These are phyloP conservation scores for Diaporthe helianthi DNA, from an alignment of 2,329 filamentous ascomycete species.

Conservation along the genomic window DNA sequence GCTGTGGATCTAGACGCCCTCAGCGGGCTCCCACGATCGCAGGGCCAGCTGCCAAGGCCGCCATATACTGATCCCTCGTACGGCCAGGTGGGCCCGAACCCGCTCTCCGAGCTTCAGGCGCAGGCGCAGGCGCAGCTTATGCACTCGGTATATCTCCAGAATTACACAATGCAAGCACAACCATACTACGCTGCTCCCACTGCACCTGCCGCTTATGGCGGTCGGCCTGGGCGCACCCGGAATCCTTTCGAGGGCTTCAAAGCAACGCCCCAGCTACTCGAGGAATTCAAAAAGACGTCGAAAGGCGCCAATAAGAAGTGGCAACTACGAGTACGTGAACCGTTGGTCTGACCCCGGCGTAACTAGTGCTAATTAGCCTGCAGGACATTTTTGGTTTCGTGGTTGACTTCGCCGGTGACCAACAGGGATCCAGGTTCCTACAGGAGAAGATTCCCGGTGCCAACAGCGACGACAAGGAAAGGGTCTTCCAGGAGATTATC, in stretches of 20 bases:
- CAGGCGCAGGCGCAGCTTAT: conserved; percentile 22
- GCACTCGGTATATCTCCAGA: conserved; percentile 21
- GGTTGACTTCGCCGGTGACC: conserved; percentile 94
- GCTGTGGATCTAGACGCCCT: conserved; percentile 20
- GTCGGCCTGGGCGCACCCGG: conserved; percentile 39
- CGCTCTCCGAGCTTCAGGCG: background rate
- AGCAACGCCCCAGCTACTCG: conserved; percentile 59
- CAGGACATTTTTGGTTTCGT: conserved; percentile 85
- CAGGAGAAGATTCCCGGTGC: conserved; percentile 90
- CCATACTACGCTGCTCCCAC: conserved; percentile 31
- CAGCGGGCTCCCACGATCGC: conserved; percentile 23
- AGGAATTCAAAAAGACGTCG: conserved; percentile 78
- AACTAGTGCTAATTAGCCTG: conserved; percentile 32
- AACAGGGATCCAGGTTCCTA: conserved; percentile 94
- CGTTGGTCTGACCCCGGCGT: background rate
- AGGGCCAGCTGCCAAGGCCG: conserved; percentile 28
- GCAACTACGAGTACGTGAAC: conserved; percentile 71
- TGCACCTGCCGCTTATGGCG: conserved; percentile 26
- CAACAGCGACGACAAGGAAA: conserved; percentile 95
- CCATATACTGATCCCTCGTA: conserved; percentile 26
- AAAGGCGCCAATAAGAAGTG: conserved; percentile 73
- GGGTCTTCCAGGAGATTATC: conserved; percentile 86
- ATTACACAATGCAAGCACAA: conserved; percentile 23
- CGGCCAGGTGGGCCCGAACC: background rate
- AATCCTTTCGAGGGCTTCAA: conserved; percentile 60